Evolutionary conservation across 2,329 filamentous ascomycete genomes (phyloP).

Genomic region (Tolypocladium tundrense): DNA sequence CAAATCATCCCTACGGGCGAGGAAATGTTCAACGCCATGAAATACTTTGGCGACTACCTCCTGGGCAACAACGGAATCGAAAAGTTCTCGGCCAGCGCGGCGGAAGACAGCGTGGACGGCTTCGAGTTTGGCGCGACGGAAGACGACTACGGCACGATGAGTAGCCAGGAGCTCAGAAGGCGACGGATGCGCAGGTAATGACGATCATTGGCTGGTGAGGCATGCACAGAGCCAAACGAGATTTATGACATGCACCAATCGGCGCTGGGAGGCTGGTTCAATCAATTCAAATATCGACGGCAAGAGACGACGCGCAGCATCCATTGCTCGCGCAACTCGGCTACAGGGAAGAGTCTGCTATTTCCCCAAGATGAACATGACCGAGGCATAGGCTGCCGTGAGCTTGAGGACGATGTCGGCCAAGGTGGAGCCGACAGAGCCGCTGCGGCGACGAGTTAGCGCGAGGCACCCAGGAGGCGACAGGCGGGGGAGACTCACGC

Average conservation of each 20-base stretch:
- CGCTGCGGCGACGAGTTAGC: slow-evolving; percentile 13
- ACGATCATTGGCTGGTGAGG: not conserved
- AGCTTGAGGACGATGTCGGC: slow-evolving; percentile 28
- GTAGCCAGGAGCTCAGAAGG: slow-evolving; percentile 18
- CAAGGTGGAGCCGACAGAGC: slow-evolving; percentile 23
- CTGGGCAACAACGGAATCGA: slow-evolving; percentile 61
- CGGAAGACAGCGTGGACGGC: slow-evolving; percentile 10
- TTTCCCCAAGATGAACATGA: slow-evolving; percentile 25
- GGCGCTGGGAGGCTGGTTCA: not conserved
- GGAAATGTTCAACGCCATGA: slow-evolving; percentile 73
- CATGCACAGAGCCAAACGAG: not conserved
- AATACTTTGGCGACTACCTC: slow-evolving; percentile 76
- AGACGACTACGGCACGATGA: slow-evolving; percentile 4
- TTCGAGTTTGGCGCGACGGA: slow-evolving; percentile 3
- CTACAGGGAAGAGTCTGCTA: slow-evolving; percentile 1
- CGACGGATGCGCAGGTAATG: slow-evolving; percentile 15
- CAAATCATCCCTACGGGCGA: slow-evolving; percentile 84
- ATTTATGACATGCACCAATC: not conserved
- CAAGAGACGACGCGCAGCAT: not conserved
- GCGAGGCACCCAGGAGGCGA: not conserved
- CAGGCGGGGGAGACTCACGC: slow-evolving; percentile 17
- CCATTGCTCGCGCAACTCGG: not conserved
- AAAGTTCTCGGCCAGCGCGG: slow-evolving; percentile 16
- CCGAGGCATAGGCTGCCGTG: slow-evolving; percentile 32
- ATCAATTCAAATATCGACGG: not conserved